Evolutionary conservation across 2,329 filamentous ascomycete genomes (phyloP), one percentile per base, ranked within the genome.

Genomic region (Nannizzia gypsea): DNA sequence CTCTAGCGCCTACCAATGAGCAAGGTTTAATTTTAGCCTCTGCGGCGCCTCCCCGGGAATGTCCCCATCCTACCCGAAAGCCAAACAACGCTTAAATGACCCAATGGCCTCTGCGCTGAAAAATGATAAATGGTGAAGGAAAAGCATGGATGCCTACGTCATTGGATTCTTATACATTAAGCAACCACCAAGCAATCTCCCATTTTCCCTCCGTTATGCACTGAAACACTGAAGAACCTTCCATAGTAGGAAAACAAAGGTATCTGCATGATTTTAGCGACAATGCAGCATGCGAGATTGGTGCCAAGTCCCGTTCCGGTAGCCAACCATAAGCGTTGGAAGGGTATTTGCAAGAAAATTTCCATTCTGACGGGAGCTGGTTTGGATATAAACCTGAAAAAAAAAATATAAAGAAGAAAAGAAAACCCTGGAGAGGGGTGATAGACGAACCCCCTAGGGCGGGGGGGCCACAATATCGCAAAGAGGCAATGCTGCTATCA

Each of bases 1-100:
- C 17, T 15, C 31, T 17, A 54, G n/a, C 8, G 50, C 15, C 17
- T 54, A n/a, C 15, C 26, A 54, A 15, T 54, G n/a, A 26, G n/a
- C 50, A 54, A 28, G 50, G 50, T 5, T 15, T 34, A 26, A 24
- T n/a, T 20, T 54, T 54, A 31, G 50, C 26, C 50, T 54, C 28
- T 54, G 50, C 50, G 50, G 50, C 50, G 50, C 50, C 50, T 54
- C 26, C 50, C 50, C 26, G 50, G 50, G 50, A 54, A 9, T 34
- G 28, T 54, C 50, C 17, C 50, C 50, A 54, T 46, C 24, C 2
- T 22, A 24, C 26, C 50, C 50, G 50, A 54, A 50, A 54, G 13
- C 13, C 34, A 31, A 54, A 54, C 50, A 54, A 54, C 24, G 26
- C 26, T 54, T 54, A 34, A 17, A 9, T 54, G 50, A 26, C 15